A percentile compares a stretch with the other conserved stretches of the same genome.
Evolutionary conservation across 2,329 filamentous ascomycete species (phyloP).

Genomic region (Plectosphaerella cucumerina): DNA sequence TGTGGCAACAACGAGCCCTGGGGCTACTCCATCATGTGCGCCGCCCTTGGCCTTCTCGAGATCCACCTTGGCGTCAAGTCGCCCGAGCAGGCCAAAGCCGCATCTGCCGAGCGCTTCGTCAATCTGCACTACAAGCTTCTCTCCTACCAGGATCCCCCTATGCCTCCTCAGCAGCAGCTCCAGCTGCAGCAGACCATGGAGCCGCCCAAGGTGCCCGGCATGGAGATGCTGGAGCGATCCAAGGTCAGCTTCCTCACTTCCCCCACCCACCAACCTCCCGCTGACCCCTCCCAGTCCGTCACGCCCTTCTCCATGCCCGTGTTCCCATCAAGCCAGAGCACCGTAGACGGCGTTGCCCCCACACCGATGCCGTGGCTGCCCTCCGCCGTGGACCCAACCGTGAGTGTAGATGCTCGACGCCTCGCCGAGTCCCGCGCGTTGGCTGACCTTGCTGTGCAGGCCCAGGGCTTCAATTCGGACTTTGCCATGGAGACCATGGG

Average conservation of each 20-base stretch:
- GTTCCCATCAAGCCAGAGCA: slow-evolving; percentile 8
- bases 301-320: slow-evolving; percentile 33
- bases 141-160: slow-evolving; percentile 46
- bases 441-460: slow-evolving; percentile 15
- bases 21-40: slow-evolving; percentile 62
- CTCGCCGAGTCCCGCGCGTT: not conserved
- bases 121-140: slow-evolving; percentile 54
- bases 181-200: slow-evolving; percentile 9
- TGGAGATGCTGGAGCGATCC: slow-evolving; percentile 30
- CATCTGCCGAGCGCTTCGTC: slow-evolving; percentile 56
- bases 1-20: slow-evolving; percentile 62
- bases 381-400: slow-evolving; percentile 19
- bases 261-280: not conserved
- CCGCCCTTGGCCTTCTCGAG: slow-evolving; percentile 54
- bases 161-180: slow-evolving; percentile 23
- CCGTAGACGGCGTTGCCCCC: slow-evolving; percentile 13
- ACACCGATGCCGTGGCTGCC: slow-evolving; percentile 27
- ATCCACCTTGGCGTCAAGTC: slow-evolving; percentile 56
- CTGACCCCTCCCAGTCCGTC: slow-evolving; percentile 27
- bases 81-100: slow-evolving; percentile 52
- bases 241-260: slow-evolving; percentile 29
- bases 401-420: slow-evolving; percentile 6
- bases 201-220: slow-evolving; percentile 18
- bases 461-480: slow-evolving; percentile 42
- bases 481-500: slow-evolving; percentile 50